A percentile compares a stretch with the other conserved stretches of the same genome.
These are phyloP conservation scores for Fusarium paranaense DNA, from an alignment of 2,329 filamentous ascomycete species.

Conservation along the genomic window DNA sequence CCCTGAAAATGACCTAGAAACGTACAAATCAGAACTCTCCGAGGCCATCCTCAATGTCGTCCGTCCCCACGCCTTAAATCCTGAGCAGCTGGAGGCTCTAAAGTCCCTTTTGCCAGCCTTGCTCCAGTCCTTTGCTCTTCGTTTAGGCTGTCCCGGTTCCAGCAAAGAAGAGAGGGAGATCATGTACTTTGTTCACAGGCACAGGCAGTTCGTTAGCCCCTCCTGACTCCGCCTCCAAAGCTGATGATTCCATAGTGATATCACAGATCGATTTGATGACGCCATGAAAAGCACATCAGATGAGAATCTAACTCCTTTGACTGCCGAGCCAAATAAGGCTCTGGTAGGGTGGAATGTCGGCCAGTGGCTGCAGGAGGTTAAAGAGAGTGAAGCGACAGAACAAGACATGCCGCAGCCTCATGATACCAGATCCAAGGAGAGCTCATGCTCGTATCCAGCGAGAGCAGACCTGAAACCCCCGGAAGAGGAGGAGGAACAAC, in stretches of 20 bases:
- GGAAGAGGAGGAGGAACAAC: not conserved
- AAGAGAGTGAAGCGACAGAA: too few species aligned
- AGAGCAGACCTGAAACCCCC: too few species aligned
- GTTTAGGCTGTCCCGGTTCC: not conserved
- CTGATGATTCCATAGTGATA: not conserved
- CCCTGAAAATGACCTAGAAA: not conserved
- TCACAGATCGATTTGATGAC: not conserved
- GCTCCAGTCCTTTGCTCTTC: not conserved
- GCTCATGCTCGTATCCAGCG: not conserved
- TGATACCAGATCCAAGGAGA: not conserved
- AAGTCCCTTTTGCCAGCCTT: not conserved
- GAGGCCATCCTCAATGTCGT: not conserved
- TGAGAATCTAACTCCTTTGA: not conserved
- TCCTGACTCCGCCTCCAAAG: too few species aligned
- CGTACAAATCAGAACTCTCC: not conserved
- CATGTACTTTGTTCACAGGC: not conserved
- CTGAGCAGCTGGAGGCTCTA: not conserved
- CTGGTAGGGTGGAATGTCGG: not conserved
- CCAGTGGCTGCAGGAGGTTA: too few species aligned
- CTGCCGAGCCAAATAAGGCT: not conserved
- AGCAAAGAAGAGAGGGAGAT: not conserved
- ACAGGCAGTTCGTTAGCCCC: not conserved
- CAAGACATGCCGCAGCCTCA: not conserved
- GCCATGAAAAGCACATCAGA: not conserved
- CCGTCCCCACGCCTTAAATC: not conserved